phyloP scores from a whole-genome alignment of 2,329 filamentous ascomycete species.

The Metarhizium album region DNA sequence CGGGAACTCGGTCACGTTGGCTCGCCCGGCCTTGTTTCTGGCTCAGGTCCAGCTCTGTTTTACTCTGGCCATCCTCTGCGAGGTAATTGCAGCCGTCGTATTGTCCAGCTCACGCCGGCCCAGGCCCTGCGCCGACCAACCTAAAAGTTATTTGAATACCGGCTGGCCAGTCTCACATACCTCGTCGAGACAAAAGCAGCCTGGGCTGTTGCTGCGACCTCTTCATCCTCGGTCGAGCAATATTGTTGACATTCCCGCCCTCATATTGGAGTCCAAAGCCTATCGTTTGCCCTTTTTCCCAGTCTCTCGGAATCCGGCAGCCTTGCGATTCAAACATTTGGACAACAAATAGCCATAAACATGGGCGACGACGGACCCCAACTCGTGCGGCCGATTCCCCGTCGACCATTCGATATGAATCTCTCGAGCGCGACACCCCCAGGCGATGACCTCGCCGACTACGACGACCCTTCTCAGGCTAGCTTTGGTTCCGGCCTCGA shows the following conservation, averaged over 20 bases:
- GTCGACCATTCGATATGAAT: conserved; percentile 57
- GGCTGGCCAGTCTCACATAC: background rate
- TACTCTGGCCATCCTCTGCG: background rate
- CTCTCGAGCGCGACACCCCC: conserved; percentile 35
- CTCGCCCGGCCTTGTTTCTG: background rate
- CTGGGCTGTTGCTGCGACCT: background rate
- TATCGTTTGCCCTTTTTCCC: background rate
- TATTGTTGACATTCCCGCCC: background rate
- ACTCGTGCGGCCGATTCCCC: conserved; percentile 59
- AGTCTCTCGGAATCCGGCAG: background rate
- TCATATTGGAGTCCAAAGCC: background rate
- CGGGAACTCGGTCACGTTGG: background rate
- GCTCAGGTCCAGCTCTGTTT: background rate
- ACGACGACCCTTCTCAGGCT: conserved; percentile 11
- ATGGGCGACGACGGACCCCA: conserved; percentile 38
- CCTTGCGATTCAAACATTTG: background rate
- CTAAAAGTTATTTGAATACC: background rate
- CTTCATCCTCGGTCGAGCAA: background rate
- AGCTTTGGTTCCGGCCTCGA: conserved; percentile 14
- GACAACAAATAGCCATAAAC: background rate
- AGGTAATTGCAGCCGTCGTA: background rate
- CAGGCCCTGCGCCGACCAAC: background rate
- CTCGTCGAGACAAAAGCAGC: background rate
- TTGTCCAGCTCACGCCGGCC: background rate
- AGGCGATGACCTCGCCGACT: conserved; percentile 22